Evolutionary conservation across 2,329 filamentous ascomycete genomes (phyloP).

Genomic region (Arthrobotrys megalospora): DNA sequence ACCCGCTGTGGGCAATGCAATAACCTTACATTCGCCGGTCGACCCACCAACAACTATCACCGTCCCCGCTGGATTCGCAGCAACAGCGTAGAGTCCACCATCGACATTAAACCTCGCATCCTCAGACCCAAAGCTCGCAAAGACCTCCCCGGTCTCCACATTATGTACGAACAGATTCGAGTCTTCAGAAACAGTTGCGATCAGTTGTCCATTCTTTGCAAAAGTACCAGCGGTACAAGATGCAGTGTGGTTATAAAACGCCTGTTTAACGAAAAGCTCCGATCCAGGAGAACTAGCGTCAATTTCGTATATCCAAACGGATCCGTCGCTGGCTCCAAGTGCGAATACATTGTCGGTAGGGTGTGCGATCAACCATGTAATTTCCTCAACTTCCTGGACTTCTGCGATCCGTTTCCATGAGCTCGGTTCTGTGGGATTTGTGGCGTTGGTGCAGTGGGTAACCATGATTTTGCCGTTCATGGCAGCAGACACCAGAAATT

Average conservation of each 20-base stretch:
- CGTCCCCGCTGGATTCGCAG: slow-evolving; percentile 82
- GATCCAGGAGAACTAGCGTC: slow-evolving; percentile 75
- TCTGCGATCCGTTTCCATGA: slow-evolving; percentile 80
- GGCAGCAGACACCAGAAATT: slow-evolving; percentile 88
- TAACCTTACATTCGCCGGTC: slow-evolving; percentile 85
- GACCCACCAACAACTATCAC: slow-evolving; percentile 91
- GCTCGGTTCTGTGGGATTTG: slow-evolving; percentile 65
- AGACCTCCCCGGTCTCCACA: slow-evolving; percentile 76
- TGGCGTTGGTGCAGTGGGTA: slow-evolving; percentile 74
- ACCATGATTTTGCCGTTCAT: slow-evolving; percentile 81
- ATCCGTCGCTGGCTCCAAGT: slow-evolving; percentile 89
- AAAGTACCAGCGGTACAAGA: slow-evolving; percentile 91
- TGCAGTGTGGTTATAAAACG: slow-evolving; percentile 90
- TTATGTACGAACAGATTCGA: slow-evolving; percentile 92
- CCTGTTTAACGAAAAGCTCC: slow-evolving; percentile 85
- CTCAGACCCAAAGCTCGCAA: slow-evolving; percentile 81
- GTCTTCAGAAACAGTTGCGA: slow-evolving; percentile 92
- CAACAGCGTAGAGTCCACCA: slow-evolving; percentile 90
- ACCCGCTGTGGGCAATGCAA: slow-evolving; percentile 79
- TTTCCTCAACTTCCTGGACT: slow-evolving; percentile 90
- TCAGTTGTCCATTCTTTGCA: slow-evolving; percentile 86
- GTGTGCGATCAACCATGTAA: slow-evolving; percentile 86
- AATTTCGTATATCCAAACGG: slow-evolving; percentile 95
- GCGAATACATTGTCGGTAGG: slow-evolving; percentile 81
- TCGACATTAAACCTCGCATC: slow-evolving; percentile 95